phyloP scores from a whole-genome alignment of 208 protist genomes.

The Trypanosoma brucei region DNA sequence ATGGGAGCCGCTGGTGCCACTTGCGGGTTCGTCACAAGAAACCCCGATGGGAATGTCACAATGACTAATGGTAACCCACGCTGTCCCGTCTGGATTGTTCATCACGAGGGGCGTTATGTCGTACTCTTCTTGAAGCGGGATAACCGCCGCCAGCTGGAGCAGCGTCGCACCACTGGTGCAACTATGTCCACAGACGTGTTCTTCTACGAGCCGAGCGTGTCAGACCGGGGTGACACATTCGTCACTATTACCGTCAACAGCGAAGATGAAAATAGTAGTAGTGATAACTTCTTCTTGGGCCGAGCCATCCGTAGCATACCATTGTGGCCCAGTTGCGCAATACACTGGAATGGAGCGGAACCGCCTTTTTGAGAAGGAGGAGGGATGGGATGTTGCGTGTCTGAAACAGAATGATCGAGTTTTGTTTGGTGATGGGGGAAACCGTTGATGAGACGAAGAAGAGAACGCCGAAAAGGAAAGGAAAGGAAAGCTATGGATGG shows the following conservation, averaged over 20 bases:
- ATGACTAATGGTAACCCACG: conserved; percentile 25
- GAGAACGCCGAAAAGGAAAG: too few species aligned
- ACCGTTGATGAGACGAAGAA: too few species aligned
- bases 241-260: conserved; percentile 35
- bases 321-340: conserved; percentile 36
- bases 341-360: conserved; percentile 66
- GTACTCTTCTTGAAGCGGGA: conserved; percentile 75
- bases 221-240: conserved; percentile 41
- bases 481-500: too few species aligned
- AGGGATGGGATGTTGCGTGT: background rate
- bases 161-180: conserved; percentile 43
- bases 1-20: background rate
- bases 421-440: background rate
- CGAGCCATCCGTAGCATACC: conserved; percentile 45
- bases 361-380: conserved; percentile 24
- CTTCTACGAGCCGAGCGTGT: conserved; percentile 63
- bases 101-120: conserved; percentile 43
- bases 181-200: conserved; percentile 43
- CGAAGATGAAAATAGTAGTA: conserved; percentile 7
- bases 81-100: conserved; percentile 77
- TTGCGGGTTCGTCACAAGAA: conserved; percentile 14
- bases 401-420: background rate
- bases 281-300: conserved; percentile 35
- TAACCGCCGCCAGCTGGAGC: conserved; percentile 45
- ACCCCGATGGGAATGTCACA: background rate